These are phyloP conservation scores for Plasmodium knowlesi DNA, from an alignment of 169 alveolate genomes.

Conservation along the genomic window DNA sequence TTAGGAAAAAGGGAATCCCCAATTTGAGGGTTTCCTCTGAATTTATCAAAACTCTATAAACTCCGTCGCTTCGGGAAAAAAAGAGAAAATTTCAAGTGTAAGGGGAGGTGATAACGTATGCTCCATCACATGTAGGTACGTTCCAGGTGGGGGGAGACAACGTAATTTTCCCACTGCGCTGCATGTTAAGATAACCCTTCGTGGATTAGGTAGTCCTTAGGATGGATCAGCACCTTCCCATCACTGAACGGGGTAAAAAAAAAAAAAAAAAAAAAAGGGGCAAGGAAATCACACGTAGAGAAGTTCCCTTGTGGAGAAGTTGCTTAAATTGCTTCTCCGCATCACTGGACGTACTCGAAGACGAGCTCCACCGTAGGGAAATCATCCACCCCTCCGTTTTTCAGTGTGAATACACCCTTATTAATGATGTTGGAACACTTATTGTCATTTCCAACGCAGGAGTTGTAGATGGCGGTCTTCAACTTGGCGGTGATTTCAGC, in stretches of 20 bases:
- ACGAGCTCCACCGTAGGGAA: constrained; percentile 28
- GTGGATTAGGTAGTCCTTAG: constrained; percentile 48
- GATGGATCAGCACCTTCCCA: constrained; percentile 6
- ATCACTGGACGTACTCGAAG: constrained; percentile 9
- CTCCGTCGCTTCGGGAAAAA: constrained; percentile 17
- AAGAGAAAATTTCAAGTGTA: background rate
- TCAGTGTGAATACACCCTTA: constrained; percentile 1
- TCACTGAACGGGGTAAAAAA: constrained; percentile 7
- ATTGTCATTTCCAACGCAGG: background rate
- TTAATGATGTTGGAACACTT: constrained; percentile 22
- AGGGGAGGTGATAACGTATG: background rate
- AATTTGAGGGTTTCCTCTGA: background rate
- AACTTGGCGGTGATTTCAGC: constrained; percentile 18
- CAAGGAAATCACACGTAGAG: background rate
- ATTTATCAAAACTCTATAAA: constrained; percentile 33
- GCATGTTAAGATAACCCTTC: constrained; percentile 17
- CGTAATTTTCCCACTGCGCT: background rate
- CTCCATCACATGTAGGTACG: background rate
- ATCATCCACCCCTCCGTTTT: background rate
- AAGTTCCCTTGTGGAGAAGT: background rate
- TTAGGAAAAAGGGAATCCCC: constrained; percentile 51
- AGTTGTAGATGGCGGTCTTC: background rate
- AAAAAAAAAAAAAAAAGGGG: background rate
- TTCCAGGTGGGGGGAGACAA: background rate
- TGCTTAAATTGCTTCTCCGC: background rate